A percentile compares a stretch with the other conserved stretches of the same genome.
Evolutionary conservation across 2,329 filamentous ascomycete genomes (phyloP).

Genomic region (Xylaria sp.): DNA sequence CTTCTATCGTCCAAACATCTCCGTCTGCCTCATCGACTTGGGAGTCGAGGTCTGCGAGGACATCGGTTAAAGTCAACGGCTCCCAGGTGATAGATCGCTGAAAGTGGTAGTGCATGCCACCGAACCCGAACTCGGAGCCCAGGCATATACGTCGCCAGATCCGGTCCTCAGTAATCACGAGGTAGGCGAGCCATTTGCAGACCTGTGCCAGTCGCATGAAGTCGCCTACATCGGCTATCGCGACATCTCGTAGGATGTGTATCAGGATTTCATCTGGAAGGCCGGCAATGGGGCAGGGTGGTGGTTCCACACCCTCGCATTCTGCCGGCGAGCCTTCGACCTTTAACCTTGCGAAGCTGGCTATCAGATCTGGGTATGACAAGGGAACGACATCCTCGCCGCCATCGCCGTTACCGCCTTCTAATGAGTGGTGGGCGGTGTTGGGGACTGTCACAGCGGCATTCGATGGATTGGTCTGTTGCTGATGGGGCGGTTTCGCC

Average conservation of each 20-base stretch:
- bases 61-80: conserved; percentile 52
- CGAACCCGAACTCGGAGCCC: conserved; percentile 79
- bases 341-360: conserved; percentile 75
- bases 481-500: conserved; percentile 54
- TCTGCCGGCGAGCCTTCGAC: conserved; percentile 75
- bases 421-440: conserved; percentile 67
- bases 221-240: conserved; percentile 77
- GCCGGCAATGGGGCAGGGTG: conserved; percentile 80
- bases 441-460: conserved; percentile 63
- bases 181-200: conserved; percentile 87
- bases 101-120: conserved; percentile 84
- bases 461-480: conserved; percentile 52
- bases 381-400: conserved; percentile 54
- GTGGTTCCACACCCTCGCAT: conserved; percentile 76
- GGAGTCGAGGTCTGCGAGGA: conserved; percentile 21
- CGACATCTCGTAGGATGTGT: conserved; percentile 79
- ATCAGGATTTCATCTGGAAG: conserved; percentile 87
- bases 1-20: conserved; percentile 52
- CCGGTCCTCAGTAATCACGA: conserved; percentile 83
- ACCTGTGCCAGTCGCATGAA: conserved; percentile 82
- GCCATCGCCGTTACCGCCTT: conserved; percentile 49
- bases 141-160: conserved; percentile 86
- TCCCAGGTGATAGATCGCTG: conserved; percentile 69
- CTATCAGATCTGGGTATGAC: conserved; percentile 75
- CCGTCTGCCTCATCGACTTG: conserved; percentile 43